phyloP scores from a whole-genome alignment of 1,139 yeast species.

The Hanseniaspora uvarum region DNA sequence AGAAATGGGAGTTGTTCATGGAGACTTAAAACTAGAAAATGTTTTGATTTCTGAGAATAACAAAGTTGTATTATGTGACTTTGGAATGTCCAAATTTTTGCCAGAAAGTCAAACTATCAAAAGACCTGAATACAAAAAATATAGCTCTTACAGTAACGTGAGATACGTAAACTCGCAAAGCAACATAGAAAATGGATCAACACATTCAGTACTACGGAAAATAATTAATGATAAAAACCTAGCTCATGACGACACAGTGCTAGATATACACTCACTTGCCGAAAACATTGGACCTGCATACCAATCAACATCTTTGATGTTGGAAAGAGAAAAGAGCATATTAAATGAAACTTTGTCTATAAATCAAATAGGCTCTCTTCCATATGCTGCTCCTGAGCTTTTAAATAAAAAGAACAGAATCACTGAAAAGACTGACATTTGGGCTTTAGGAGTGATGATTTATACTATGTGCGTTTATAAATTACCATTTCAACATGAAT shows the following conservation, averaged over 20 bases:
- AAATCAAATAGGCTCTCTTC: constrained; percentile 74
- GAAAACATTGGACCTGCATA: constrained; percentile 28
- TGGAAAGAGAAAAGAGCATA: constrained; percentile 3
- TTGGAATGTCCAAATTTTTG: constrained; percentile 51
- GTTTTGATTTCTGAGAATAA: constrained; percentile 42
- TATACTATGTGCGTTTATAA: constrained; percentile 65
- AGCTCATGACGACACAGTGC: constrained; percentile 23
- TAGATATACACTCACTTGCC: constrained; percentile 27
- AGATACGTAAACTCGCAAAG: background rate
- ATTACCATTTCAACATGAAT: constrained; percentile 73
- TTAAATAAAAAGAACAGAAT: constrained; percentile 28
- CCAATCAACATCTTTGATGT: constrained; percentile 6
- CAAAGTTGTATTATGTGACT: constrained; percentile 59
- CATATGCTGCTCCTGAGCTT: constrained; percentile 86
- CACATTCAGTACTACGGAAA: constrained; percentile 25
- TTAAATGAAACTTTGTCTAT: constrained; percentile 38
- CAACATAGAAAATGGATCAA: background rate
- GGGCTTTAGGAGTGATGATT: constrained; percentile 80
- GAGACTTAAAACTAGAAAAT: constrained; percentile 82
- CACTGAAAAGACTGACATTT: constrained; percentile 43
- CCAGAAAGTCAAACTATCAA: background rate
- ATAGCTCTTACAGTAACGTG: background rate
- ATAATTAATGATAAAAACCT: constrained; percentile 14
- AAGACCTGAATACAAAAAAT: background rate
- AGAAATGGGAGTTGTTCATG: constrained; percentile 62